Conservation (phyloP, 2,329 filamentous ascomycete species). For the Penicillium sp. region DNA sequence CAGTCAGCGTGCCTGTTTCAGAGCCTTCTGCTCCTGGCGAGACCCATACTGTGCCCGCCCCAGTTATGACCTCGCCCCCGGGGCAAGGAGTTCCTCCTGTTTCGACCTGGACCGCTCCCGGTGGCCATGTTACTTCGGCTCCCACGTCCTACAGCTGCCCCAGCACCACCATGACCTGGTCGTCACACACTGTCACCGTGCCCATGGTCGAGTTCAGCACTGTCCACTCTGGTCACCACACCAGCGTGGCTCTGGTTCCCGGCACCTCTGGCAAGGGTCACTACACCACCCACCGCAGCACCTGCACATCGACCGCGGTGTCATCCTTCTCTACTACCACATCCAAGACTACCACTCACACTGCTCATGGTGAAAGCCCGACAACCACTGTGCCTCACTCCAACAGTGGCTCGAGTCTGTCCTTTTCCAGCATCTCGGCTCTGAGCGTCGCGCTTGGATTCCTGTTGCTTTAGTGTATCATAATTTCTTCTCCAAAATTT, state of each 20-base stretch:
- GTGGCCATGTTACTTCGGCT: conserved; percentile 7
- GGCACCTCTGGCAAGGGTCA: background rate
- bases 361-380: background rate
- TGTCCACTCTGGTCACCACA: conserved; percentile 16
- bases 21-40: no score
- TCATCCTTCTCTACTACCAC: background rate
- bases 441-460: background rate
- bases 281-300: background rate
- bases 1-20: no score
- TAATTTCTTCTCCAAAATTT: no score
- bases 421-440: conserved; percentile 1
- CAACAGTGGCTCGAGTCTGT: background rate
- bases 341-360: background rate
- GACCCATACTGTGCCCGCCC: no score
- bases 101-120: background rate
- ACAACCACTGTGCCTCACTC: background rate
- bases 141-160: conserved; percentile 14
- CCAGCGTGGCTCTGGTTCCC: conserved; percentile 4
- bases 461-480: background rate
- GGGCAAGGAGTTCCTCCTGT: background rate
- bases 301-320: background rate
- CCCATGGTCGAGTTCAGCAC: conserved; percentile 37
- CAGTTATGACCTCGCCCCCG: no score
- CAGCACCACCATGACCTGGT: conserved; percentile 33
- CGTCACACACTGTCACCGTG: conserved; percentile 34